Percentiles rank a stretch among this genome's conserved stretches.
Conservation (phyloP, 345 rosid genomes). For the Nephelium lappaceum region DNA sequence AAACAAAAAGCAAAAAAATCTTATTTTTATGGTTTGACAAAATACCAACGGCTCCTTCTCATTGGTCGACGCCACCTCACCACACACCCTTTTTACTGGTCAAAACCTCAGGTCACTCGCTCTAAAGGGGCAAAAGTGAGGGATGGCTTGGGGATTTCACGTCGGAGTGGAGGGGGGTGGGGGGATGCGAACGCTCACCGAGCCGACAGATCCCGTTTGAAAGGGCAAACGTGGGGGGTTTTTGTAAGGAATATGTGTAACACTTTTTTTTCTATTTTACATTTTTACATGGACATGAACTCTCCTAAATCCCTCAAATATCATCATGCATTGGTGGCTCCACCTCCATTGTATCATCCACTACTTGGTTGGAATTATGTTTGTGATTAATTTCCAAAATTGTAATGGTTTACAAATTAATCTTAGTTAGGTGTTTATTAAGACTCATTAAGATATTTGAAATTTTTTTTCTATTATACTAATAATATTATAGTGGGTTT, state of each 20-base stretch:
- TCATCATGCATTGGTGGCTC: conserved; percentile 35
- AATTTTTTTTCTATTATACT: too few species aligned
- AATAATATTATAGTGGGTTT: too few species aligned
- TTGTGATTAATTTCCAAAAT: neutral
- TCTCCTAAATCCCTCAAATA: neutral
- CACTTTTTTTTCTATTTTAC: conserved; percentile 9
- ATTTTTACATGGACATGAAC: conserved; percentile 20
- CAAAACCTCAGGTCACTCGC: conserved; percentile 24
- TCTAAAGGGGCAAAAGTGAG: neutral
- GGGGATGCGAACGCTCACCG: conserved; percentile 31
- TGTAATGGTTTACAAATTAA: neutral
- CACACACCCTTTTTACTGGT: conserved; percentile 24
- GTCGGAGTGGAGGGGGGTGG: conserved; percentile 11
- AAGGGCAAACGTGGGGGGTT: conserved; percentile 27
- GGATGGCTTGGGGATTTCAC: neutral
- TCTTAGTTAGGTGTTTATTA: too few species aligned
- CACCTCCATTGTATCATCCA: conserved; percentile 26
- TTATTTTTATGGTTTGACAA: conserved; percentile 22
- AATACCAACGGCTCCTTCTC: conserved; percentile 25
- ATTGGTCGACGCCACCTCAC: conserved; percentile 28
- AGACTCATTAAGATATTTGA: too few species aligned
- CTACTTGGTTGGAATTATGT: neutral
- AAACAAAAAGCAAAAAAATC: neutral
- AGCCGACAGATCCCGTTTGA: conserved; percentile 50
- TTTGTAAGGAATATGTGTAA: conserved; percentile 35